These are phyloP conservation scores for Phytophthora palmivora DNA, from an alignment of 352 stramenopile species.

Conservation along the genomic window DNA sequence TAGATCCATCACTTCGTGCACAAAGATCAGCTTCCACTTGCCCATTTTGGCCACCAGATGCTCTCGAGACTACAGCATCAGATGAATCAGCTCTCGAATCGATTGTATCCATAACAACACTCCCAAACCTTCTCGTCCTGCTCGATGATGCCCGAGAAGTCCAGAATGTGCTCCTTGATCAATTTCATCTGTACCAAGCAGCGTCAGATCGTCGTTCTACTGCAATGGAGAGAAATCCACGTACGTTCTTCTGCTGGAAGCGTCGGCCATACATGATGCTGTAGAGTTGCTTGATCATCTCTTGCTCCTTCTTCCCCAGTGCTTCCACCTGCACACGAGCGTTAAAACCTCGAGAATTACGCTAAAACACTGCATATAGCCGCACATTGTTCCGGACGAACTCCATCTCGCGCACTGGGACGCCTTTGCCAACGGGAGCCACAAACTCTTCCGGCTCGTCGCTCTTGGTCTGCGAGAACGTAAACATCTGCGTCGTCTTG, in stretches of 20 bases:
- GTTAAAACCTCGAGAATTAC: neutral
- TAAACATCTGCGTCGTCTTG: conserved; percentile 73
- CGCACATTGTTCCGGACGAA: conserved; percentile 59
- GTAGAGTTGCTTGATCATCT: conserved; percentile 85
- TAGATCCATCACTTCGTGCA: conserved; percentile 82
- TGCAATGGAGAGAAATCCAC: conserved; percentile 8
- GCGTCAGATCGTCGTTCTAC: neutral
- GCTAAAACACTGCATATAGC: neutral
- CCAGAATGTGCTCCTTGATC: conserved; percentile 85
- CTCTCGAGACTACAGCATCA: conserved; percentile 54
- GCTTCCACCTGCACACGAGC: conserved; percentile 51
- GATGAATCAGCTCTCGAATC: neutral
- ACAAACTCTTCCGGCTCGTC: conserved; percentile 73
- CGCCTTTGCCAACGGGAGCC: conserved; percentile 57
- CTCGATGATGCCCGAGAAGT: conserved; percentile 73
- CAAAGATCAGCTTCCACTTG: conserved; percentile 73
- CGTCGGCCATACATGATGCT: conserved; percentile 78
- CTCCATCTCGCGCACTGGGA: conserved; percentile 72
- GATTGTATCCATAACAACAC: neutral
- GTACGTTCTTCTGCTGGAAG: conserved; percentile 83
- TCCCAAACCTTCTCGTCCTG: conserved; percentile 66
- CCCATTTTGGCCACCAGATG: conserved; percentile 66
- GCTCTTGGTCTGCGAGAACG: conserved; percentile 49
- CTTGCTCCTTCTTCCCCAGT: conserved; percentile 74
- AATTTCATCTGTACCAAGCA: conserved; percentile 59